Percentiles rank a stretch among this genome's conserved stretches.
Conservation (phyloP, 495 filamentous ascomycete species). For the Trichocladium uniseriatum region DNA sequence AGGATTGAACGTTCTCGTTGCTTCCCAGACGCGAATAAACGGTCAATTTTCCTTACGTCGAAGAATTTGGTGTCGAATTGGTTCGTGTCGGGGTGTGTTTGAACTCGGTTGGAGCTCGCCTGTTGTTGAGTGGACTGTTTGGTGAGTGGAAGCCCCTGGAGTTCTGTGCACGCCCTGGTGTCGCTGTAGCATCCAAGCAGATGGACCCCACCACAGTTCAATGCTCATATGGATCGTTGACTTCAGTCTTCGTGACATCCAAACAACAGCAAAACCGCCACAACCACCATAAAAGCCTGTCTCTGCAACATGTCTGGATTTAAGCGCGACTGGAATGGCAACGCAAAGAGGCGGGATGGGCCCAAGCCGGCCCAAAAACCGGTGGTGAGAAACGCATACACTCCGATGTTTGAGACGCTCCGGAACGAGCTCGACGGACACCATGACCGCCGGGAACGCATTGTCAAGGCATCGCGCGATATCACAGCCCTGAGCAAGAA, state of each 20-base stretch:
- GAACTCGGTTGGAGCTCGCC: not conserved
- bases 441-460: slow-evolving; percentile 80
- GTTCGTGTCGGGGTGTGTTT: too few relatives aligned
- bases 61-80: too few relatives aligned
- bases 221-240: too few relatives aligned
- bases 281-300: not conserved
- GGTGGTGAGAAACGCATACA: slow-evolving; percentile 41
- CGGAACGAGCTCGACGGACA: slow-evolving; percentile 86
- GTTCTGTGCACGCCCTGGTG: not conserved
- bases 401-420: slow-evolving; percentile 76
- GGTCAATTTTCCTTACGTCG: too few relatives aligned
- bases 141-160: not conserved
- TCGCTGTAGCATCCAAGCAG: not conserved
- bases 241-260: not conserved
- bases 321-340: slow-evolving; percentile 54
- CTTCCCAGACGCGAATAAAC: too few relatives aligned
- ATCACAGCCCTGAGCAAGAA: slow-evolving; percentile 94
- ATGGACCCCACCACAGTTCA: not conserved
- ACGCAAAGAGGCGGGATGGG: slow-evolving; percentile 32
- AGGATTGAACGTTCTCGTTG: too few relatives aligned
- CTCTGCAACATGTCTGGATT: slow-evolving; percentile 33
- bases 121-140: not conserved
- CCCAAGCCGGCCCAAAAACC: slow-evolving; percentile 23
- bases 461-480: slow-evolving; percentile 83
- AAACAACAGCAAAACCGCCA: not conserved